Conservation (phyloP, 306 rosid genomes). For the Calophaca sinica region DNA sequence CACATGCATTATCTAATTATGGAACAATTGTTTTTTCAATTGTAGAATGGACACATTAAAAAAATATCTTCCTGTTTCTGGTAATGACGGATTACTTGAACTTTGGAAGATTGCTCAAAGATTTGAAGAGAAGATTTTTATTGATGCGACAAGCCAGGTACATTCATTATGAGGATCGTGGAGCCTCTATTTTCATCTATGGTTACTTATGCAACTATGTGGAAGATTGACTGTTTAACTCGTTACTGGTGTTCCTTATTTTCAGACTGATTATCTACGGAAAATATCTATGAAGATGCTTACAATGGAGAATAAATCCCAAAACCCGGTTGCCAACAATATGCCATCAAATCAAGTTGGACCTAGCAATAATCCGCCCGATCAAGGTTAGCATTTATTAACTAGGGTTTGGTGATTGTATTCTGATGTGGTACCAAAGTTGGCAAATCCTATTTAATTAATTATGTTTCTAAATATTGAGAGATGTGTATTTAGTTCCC, state of each 20-base stretch:
- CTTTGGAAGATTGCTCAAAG: conserved; percentile 73
- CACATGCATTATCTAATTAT: conserved; percentile 10
- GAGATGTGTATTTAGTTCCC: background rate
- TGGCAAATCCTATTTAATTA: conserved; percentile 19
- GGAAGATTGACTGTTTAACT: conserved; percentile 27
- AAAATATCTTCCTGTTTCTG: conserved; percentile 73
- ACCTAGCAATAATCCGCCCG: conserved; percentile 59
- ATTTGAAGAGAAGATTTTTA: conserved; percentile 81
- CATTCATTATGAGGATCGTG: conserved; percentile 4
- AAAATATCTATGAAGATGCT: conserved; percentile 55
- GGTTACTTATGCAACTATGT: conserved; percentile 6
- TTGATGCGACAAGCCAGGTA: conserved; percentile 75
- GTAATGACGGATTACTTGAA: conserved; percentile 66
- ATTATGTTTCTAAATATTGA: background rate
- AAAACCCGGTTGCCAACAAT: conserved; percentile 47
- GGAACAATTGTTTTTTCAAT: conserved; percentile 12
- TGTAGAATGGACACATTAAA: conserved; percentile 75
- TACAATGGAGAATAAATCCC: conserved; percentile 68
- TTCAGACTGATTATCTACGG: conserved; percentile 55
- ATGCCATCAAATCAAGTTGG: conserved; percentile 58
- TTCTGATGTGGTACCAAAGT: background rate
- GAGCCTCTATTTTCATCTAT: background rate
- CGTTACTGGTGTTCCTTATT: background rate
- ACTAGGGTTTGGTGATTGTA: conserved; percentile 9
- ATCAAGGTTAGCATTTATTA: conserved; percentile 61